phyloP scores from a whole-genome alignment of 176 grass and related monocot genomes.

The Pontederia crassipes region DNA sequence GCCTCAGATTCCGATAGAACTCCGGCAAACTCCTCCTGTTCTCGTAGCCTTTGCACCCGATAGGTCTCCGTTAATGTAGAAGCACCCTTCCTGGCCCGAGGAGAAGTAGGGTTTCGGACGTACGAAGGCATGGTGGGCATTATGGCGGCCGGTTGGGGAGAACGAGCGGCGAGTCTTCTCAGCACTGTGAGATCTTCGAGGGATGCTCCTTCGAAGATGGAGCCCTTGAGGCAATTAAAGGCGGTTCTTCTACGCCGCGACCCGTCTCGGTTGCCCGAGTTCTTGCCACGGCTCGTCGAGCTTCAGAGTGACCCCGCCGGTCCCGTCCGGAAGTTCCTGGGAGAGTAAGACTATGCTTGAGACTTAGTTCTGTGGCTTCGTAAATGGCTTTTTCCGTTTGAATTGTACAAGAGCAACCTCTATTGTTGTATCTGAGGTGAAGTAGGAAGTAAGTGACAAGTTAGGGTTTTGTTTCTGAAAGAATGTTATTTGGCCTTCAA shows the following conservation, averaged over 20 bases:
- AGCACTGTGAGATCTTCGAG: constrained; percentile 11
- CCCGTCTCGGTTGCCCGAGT: constrained; percentile 29
- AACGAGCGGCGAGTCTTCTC: constrained; percentile 19
- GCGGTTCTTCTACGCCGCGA: constrained; percentile 25
- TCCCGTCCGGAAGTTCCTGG: constrained; percentile 63
- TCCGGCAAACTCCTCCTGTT: too few species aligned
- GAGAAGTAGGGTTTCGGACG: not conserved
- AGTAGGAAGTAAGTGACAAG: too few species aligned
- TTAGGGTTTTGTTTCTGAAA: too few species aligned
- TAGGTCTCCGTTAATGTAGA: too few species aligned
- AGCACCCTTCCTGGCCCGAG: not conserved
- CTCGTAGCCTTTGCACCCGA: too few species aligned
- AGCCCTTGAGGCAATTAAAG: constrained; percentile 42
- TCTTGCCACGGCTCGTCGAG: constrained; percentile 45
- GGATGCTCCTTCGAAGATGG: constrained; percentile 34
- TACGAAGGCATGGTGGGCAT: constrained; percentile 17
- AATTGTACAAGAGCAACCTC: not conserved
- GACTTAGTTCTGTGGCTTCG: not conserved
- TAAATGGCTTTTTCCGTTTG: not conserved
- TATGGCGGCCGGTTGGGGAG: constrained; percentile 21
- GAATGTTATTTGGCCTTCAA: too few species aligned
- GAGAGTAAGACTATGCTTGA: constrained; percentile 37
- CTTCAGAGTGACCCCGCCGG: constrained; percentile 53
- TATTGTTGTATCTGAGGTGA: too few species aligned
- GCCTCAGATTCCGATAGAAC: too few species aligned